Evolutionary conservation across 2,329 filamentous ascomycete genomes (phyloP).

Genomic region (Alternaria atra): DNA sequence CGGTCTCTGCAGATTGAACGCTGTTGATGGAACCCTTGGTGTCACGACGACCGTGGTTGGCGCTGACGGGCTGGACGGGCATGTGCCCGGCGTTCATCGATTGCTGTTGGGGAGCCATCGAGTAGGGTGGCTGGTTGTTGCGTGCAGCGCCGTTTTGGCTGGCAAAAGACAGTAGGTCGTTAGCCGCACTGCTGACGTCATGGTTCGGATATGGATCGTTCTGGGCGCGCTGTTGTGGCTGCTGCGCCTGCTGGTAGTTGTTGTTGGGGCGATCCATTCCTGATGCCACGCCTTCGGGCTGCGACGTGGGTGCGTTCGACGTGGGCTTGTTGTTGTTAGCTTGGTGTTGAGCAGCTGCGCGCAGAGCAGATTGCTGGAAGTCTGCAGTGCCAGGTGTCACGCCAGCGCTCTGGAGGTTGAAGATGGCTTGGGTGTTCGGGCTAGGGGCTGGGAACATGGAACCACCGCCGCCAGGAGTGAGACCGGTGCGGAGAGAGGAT

Average conservation of each 20-base stretch:
- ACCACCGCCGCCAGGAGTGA: slow-evolving; percentile 93
- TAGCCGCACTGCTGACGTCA: slow-evolving; percentile 91
- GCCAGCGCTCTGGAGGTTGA: slow-evolving; percentile 80
- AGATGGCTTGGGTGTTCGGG: slow-evolving; percentile 84
- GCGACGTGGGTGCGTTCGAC: slow-evolving; percentile 55
- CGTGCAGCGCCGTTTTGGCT: slow-evolving; percentile 68
- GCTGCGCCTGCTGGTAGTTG: slow-evolving; percentile 57
- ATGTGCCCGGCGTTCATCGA: slow-evolving; percentile 57
- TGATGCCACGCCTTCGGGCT: slow-evolving; percentile 53
- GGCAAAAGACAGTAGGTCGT: slow-evolving; percentile 90
- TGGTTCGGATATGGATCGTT: slow-evolving; percentile 81
- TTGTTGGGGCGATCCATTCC: slow-evolving; percentile 66
- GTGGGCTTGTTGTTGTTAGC: slow-evolving; percentile 54
- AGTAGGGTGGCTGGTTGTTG: slow-evolving; percentile 60
- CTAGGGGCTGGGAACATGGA: slow-evolving; percentile 96
- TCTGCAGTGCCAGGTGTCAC: slow-evolving; percentile 91
- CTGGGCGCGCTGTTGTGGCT: slow-evolving; percentile 49
- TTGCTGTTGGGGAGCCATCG: slow-evolving; percentile 54
- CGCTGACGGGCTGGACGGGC: slow-evolving; percentile 56
- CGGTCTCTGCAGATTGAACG: slow-evolving; percentile 65
- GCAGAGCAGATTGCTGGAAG: slow-evolving; percentile 92
- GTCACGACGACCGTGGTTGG: slow-evolving; percentile 61
- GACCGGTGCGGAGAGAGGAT: slow-evolving; percentile 86
- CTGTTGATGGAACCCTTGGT: slow-evolving; percentile 65
- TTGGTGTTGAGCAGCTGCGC: slow-evolving; percentile 66